A percentile compares a stretch with the other conserved stretches of the same genome.
These are phyloP conservation scores for Chloropicon primus DNA, from an alignment of 139 green algal genomes.

Conservation along the genomic window DNA sequence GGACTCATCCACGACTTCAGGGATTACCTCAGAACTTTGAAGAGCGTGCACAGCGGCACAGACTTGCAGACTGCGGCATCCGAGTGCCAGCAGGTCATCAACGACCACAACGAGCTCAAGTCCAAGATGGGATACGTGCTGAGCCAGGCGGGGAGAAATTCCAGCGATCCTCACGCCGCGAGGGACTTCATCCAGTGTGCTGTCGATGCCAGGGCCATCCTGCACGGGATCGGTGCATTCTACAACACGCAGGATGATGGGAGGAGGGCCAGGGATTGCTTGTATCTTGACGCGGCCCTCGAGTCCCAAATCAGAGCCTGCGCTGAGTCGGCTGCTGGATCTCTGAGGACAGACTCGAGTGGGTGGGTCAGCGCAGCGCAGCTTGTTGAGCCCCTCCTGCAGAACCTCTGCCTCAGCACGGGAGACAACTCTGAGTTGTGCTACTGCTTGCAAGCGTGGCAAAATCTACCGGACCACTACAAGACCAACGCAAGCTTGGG, in stretches of 20 bases:
- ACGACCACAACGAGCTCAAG: constrained; percentile 44
- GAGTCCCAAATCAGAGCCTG: constrained; percentile 65
- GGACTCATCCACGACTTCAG: constrained; percentile 79
- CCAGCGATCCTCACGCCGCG: background rate
- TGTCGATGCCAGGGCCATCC: constrained; percentile 74
- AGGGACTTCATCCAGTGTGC: constrained; percentile 19
- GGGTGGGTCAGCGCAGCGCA: constrained; percentile 6
- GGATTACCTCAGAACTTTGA: constrained; percentile 90
- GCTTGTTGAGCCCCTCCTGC: constrained; percentile 77
- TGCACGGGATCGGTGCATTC: constrained; percentile 33
- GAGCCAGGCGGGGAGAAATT: constrained; percentile 25
- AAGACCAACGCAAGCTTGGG: constrained; percentile 14
- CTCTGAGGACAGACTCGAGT: background rate
- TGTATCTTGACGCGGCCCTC: constrained; percentile 95
- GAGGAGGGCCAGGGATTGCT: constrained; percentile 46
- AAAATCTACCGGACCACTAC: background rate
- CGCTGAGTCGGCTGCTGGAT: constrained; percentile 48
- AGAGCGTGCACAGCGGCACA: constrained; percentile 69
- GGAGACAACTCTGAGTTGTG: constrained; percentile 92
- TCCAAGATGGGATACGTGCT: constrained; percentile 72
- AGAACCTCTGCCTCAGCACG: constrained; percentile 85
- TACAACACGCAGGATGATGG: constrained; percentile 9
- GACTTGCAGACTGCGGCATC: constrained; percentile 46
- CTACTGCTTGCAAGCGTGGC: constrained; percentile 86
- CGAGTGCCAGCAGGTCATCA: constrained; percentile 13